Evolutionary conservation across 441 rosid genomes (phyloP).

Genomic region (Viola pubescens): DNA sequence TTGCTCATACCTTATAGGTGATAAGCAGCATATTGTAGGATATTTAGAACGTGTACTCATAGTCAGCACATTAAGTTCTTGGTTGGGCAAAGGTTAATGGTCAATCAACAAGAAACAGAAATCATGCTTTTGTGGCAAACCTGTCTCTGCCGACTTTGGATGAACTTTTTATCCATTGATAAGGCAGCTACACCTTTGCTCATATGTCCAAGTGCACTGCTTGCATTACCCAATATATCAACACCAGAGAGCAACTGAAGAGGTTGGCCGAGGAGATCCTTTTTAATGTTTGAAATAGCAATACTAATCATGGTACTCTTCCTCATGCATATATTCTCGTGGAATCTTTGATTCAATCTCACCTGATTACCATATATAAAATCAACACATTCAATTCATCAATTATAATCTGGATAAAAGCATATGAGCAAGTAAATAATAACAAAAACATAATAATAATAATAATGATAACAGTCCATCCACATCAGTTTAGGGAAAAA

Average conservation of each 20-base stretch:
- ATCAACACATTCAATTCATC: slow-evolving; percentile 1
- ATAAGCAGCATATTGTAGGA: background rate
- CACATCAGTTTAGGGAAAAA: too few relatives aligned
- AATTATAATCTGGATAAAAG: slow-evolving; percentile 11
- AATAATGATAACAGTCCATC: too few relatives aligned
- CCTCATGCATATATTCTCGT: slow-evolving; percentile 86
- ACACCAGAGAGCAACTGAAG: slow-evolving; percentile 95
- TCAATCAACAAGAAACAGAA: background rate
- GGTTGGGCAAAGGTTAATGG: background rate
- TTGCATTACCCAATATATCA: slow-evolving; percentile 97
- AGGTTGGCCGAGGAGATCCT: slow-evolving; percentile 96
- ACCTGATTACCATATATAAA: slow-evolving; percentile 45
- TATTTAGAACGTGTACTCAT: slow-evolving; percentile 2
- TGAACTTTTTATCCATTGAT: slow-evolving; percentile 96
- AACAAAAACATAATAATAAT: too few relatives aligned
- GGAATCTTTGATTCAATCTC: slow-evolving; percentile 71
- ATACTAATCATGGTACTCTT: slow-evolving; percentile 81
- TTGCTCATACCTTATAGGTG: background rate
- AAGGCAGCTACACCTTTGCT: slow-evolving; percentile 99
- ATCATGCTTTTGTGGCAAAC: slow-evolving; percentile 31
- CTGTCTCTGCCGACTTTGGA: slow-evolving; percentile 95
- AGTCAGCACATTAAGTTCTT: background rate
- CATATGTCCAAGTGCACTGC: slow-evolving; percentile 99
- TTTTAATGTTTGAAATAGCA: slow-evolving; percentile 73
- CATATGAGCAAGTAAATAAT: background rate